phyloP scores from a whole-genome alignment of 2,329 filamentous ascomycete species.

The Lizonia empirigonia region DNA sequence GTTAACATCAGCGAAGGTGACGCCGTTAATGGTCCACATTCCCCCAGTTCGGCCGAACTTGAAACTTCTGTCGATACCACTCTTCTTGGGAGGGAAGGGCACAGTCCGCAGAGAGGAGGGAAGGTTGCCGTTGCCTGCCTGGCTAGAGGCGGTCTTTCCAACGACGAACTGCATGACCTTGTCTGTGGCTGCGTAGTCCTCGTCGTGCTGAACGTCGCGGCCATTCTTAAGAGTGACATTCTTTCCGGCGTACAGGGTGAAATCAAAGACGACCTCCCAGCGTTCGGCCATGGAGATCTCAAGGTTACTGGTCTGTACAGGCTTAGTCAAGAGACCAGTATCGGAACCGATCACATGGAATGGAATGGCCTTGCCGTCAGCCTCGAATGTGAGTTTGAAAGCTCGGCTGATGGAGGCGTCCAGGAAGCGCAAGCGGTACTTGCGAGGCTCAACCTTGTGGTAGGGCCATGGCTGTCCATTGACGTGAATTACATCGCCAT shows the following conservation, averaged over 20 bases:
- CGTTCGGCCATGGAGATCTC: constrained; percentile 63
- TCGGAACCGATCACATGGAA: constrained; percentile 64
- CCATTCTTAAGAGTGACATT: constrained; percentile 57
- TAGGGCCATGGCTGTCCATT: constrained; percentile 67
- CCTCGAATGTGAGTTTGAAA: constrained; percentile 58
- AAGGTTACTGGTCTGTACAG: constrained; percentile 53
- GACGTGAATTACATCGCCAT: constrained; percentile 64
- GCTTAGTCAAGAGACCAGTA: constrained; percentile 49
- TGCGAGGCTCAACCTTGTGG: constrained; percentile 63
- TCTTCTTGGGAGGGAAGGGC: constrained; percentile 40
- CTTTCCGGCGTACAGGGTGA: constrained; percentile 56
- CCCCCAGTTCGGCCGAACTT: constrained; percentile 38
- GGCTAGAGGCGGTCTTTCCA: constrained; percentile 35
- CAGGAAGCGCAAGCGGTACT: constrained; percentile 63
- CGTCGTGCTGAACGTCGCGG: constrained; percentile 54
- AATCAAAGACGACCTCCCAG: constrained; percentile 66
- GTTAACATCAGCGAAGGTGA: constrained; percentile 43
- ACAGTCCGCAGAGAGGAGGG: constrained; percentile 38
- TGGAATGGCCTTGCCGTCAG: constrained; percentile 48
- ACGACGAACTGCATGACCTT: constrained; percentile 55
- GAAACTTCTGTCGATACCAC: constrained; percentile 41
- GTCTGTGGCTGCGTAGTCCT: constrained; percentile 58
- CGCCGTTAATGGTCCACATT: constrained; percentile 49
- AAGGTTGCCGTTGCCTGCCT: constrained; percentile 34
- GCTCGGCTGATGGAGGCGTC: constrained; percentile 51